Evolutionary conservation across 1,284 basidiomycete genomes (phyloP), one percentile per base, ranked within the genome.

Genomic region (Malassezia japonica): DNA sequence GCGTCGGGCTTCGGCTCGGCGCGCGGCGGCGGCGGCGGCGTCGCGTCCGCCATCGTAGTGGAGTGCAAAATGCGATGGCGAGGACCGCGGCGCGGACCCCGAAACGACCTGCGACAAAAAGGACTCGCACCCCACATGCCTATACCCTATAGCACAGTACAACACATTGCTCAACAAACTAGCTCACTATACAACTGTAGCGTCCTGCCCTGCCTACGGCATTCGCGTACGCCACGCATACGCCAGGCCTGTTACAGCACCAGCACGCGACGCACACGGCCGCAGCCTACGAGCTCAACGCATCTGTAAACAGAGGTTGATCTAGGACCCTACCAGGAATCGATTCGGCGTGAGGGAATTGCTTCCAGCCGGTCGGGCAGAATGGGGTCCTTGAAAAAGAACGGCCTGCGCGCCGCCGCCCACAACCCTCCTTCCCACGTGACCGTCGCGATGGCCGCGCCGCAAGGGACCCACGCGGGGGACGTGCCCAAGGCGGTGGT

Each of bases 401-500:
- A 6, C 25, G 32, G n/a, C 18, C 44, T 20, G 10, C 7, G 42
- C 34, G 13, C 34, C 27, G 44, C 25, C 20, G 4, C 13, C 23
- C 27, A 44, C 21, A 24, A 34, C 18, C 34, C 4, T 4, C 5
- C 4, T 13, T 15, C n/a, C 24, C 46, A 48, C 46, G 46, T 48
- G 46, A 35, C 35, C 29, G 20, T 12, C 42, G 42, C 24, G 20
- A 27, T 32, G 46, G 38, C 38, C 6, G 40, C 38, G 20, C 28
- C 37, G 21, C 31, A 21, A 18, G 44, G 33, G 40, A 23, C 27
- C 28, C 41, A 24, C 15, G 31, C 40, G n/a, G 20, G 21, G 16
- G 47, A 32, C 20, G 40, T 21, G 31, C 43, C 45, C n/a, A 36
- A 34, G 21, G 87, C 89, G 37, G 83, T 88, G 75, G 88, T 95